Base-by-base conservation (phyloP, 805 yeast species). In the Saturnispora bothae region DNA sequence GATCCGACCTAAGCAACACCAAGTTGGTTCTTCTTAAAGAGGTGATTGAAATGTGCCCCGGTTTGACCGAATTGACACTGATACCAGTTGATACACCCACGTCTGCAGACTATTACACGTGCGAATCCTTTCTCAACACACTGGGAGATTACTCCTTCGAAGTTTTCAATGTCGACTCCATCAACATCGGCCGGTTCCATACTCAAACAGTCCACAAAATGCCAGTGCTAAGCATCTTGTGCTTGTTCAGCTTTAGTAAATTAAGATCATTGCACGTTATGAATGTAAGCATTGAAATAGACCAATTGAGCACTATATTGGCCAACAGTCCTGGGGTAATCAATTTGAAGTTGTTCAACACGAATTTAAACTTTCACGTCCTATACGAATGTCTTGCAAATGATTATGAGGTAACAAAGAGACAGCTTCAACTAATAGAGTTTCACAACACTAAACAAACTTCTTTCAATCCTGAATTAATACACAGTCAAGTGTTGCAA, bases 1-100 rank as follows among this genome's bases (percentile, higher is more conserved):
- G 21, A 14, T 5, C 10, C 6, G 26, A 27, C n/a, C 9, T 33
- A 4, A 3, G 5, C 3, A 33, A 22, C 14, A 5, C 5, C 6
- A 22, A 5, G 4, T 17, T 34, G 9, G 22, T 14, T 5, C 19
- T 34, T 12, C 28, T 34, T 9, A 28, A 18, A 18, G 38, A 34
- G 28, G 13, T 34, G 5, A 34, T 34, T 15, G 38, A 34, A 21
- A 28, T 28, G 12, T 34, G 38, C 20, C 17, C 20, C 9, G 20
- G 28, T 28, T 21, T 34, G 20, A 16, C 25, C 8, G 18, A 28
- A 12, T 34, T 34, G 32, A 28, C 18, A 13, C 14, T 34, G 9
- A 28, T 34, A 8, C 32, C 38, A 18, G 4, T 31, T 7, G 15
- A 31, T 7, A 18, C 31, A 18, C 26, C 36, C 9, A n/a, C 31